Base-by-base conservation (phyloP, 2,329 filamentous ascomycete genomes). In the Hymenoscyphus fructigenus region DNA sequence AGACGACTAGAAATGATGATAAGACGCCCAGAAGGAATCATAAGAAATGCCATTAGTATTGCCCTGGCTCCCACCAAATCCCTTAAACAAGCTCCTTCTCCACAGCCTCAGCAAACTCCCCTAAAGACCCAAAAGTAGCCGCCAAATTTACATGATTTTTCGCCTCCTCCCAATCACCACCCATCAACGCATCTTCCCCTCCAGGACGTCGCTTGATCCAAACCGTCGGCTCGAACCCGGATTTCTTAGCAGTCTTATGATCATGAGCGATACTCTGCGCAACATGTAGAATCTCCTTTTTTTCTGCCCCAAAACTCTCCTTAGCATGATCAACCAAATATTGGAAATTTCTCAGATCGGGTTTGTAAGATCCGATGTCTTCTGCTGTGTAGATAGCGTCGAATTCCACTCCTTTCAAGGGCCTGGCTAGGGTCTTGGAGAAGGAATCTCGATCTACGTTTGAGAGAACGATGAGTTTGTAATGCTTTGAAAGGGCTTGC, bases 351-450 rank as follows among this genome's bases (percentile, higher is more conserved):
- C 79, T 77, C 34, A 79, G 71, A 69, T 87, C 81, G 0, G 90
- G 90, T 77, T 92, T 93, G 73, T 92, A 92, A 15, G 81, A 84
- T 0, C 89, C 89, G 32, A 92, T 84, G 50, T 91, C 87, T 74
- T 92, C 81, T 0, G 90, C 90, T 0, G 88, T 91, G 72, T 89
- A 83, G 44, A 91, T 78, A 2, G 83, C 80, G 70, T 90, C 87
- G 71, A 91, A 83, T 0, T 79, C 69, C 28, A 83, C 78, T 0
- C 80, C 80, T 44, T 80, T 70, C 1, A 88, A 75, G 0, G 83
- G 81, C 0, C 83, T 80, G 1, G 77, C 72, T 15, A 81, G 78
- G 1, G 77, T 81, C 15, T 62, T 61, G 0, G 76, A 70, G 69
- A 88, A 88, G 0, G 83, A 84, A 2, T 72, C 77, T 9, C 78